phyloP scores from a whole-genome alignment of 805 yeast species.

The Blastobotrys terrestris region DNA sequence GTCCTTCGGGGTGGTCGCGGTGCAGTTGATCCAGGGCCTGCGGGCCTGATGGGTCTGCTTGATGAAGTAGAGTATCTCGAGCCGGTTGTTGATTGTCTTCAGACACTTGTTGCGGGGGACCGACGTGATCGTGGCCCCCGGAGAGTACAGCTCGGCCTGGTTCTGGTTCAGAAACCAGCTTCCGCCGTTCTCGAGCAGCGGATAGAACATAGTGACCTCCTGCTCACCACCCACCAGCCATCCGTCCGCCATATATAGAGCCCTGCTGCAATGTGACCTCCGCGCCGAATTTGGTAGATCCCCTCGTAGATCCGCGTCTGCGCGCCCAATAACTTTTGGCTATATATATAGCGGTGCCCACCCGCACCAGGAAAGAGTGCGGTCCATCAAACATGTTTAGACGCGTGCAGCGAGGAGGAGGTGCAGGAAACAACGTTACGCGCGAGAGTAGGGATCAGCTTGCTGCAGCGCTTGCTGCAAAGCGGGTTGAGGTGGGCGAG shows the following conservation, averaged over 20 bases:
- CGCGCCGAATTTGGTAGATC: too few species aligned
- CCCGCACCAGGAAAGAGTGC: background rate
- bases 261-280: too few species aligned
- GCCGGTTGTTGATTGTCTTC: background rate
- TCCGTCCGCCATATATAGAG: too few species aligned
- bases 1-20: background rate
- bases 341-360: too few species aligned
- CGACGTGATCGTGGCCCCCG: background rate
- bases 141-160: background rate
- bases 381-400: background rate
- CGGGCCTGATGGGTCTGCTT: conserved; percentile 3
- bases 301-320: too few species aligned
- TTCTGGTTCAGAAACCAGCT: background rate
- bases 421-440: background rate
- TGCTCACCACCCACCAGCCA: too few species aligned
- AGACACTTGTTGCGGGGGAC: conserved; percentile 4
- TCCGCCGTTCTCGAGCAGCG: background rate
- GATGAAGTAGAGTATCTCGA: background rate
- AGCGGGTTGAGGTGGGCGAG: background rate
- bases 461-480: background rate
- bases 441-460: background rate
- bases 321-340: too few species aligned
- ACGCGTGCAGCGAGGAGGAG: background rate
- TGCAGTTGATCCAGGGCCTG: conserved; percentile 6
- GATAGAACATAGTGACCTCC: background rate